Percentiles rank a stretch among this genome's conserved stretches.
Conservation (phyloP, 108 stramenopile genomes). For the Licmophora abbreviata region DNA sequence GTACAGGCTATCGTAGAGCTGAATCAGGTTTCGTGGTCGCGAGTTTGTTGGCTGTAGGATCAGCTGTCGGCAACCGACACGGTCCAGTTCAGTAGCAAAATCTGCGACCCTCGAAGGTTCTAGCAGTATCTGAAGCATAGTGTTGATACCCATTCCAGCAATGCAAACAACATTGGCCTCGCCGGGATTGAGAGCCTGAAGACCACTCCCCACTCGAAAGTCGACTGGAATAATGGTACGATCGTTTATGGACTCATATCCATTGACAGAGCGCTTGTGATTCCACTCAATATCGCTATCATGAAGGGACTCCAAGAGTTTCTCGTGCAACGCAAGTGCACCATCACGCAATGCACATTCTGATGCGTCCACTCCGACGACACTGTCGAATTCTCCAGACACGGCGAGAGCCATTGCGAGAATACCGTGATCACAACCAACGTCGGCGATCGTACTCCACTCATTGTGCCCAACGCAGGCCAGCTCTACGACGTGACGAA, state of each 20-base stretch:
- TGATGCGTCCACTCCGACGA: slow-evolving; percentile 67
- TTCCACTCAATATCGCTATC: background rate
- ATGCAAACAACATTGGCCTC: slow-evolving; percentile 69
- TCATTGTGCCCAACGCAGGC: background rate
- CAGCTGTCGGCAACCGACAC: slow-evolving; percentile 30
- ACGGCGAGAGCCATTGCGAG: slow-evolving; percentile 55
- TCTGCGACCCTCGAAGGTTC: too few relatives aligned
- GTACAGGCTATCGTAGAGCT: slow-evolving; percentile 51
- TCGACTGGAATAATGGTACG: slow-evolving; percentile 25
- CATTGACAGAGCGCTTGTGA: background rate
- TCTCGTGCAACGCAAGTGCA: slow-evolving; percentile 17
- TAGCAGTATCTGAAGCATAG: slow-evolving; percentile 54
- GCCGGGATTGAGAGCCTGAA: slow-evolving; percentile 32
- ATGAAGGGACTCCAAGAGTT: slow-evolving; percentile 5
- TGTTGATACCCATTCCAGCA: slow-evolving; percentile 76
- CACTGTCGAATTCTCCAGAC: slow-evolving; percentile 41
- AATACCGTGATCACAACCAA: slow-evolving; percentile 80
- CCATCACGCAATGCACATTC: slow-evolving; percentile 44
- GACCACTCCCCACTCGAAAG: slow-evolving; percentile 63
- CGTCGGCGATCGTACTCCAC: slow-evolving; percentile 39
- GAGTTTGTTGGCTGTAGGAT: slow-evolving; percentile 73
- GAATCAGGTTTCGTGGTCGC: slow-evolving; percentile 45
- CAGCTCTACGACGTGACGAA: slow-evolving; percentile 26
- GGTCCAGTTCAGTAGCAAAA: slow-evolving; percentile 29
- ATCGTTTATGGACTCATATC: background rate